A percentile compares a stretch with the other conserved stretches of the same genome.
These are phyloP conservation scores for Epichloe coenophiala DNA, from an alignment of 2,329 filamentous ascomycete genomes.

Conservation along the genomic window DNA sequence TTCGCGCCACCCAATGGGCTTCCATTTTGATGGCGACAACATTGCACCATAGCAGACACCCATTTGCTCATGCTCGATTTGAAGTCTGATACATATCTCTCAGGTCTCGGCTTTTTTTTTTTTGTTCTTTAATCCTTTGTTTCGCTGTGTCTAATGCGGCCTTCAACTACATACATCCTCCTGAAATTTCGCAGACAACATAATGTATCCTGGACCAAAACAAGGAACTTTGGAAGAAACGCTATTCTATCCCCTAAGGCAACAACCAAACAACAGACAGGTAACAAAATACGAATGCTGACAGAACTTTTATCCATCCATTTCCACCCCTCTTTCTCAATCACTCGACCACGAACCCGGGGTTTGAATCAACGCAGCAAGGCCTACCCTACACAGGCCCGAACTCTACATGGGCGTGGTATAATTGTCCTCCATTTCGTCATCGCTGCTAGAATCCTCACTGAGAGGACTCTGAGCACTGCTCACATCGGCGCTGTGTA, in stretches of 20 bases:
- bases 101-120: too few species aligned
- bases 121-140: too few species aligned
- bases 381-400: neutral
- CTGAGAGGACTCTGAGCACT: slow-evolving; percentile 36
- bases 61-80: too few species aligned
- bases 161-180: too few species aligned
- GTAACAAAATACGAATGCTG: too few species aligned
- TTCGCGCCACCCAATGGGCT: neutral
- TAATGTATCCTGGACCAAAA: too few species aligned
- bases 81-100: neutral
- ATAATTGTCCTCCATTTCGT: slow-evolving; percentile 32
- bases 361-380: neutral
- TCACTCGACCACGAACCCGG: neutral
- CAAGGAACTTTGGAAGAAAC: too few species aligned
- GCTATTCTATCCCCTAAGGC: too few species aligned
- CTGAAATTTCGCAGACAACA: too few species aligned
- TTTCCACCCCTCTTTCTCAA: neutral
- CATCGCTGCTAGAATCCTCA: slow-evolving; percentile 39
- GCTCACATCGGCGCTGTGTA: slow-evolving; percentile 34
- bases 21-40: neutral
- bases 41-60: slow-evolving; percentile 3
- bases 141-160: too few species aligned
- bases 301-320: too few species aligned
- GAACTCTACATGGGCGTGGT: slow-evolving; percentile 11
- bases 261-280: too few species aligned